Percentiles rank a stretch among this genome's conserved stretches.
These are phyloP conservation scores for Fagopyrum esculentum DNA, from an alignment of 148 eudicot genomes.

Conservation along the genomic window DNA sequence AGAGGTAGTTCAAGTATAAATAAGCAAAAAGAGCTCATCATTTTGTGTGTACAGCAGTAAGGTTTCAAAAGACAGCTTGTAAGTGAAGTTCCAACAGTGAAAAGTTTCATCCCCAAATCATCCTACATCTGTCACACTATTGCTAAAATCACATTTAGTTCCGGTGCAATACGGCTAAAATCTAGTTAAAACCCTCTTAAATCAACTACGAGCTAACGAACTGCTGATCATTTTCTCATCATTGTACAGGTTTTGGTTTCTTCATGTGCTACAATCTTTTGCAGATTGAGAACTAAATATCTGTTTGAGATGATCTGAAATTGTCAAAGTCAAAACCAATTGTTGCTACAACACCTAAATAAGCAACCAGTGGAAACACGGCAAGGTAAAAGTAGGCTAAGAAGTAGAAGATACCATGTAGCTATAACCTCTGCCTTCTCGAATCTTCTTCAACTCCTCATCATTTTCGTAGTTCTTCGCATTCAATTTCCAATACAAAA, in stretches of 20 bases:
- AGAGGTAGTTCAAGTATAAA: no score
- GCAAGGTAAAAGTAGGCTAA: background rate
- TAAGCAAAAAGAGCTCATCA: no score
- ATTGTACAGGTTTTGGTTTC: background rate
- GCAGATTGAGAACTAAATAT: background rate
- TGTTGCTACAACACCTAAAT: background rate
- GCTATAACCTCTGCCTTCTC: conserved; percentile 62
- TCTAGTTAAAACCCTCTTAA: no score
- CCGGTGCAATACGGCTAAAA: no score
- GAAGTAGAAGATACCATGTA: conserved; percentile 41
- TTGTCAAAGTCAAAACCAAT: background rate
- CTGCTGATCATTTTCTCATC: background rate
- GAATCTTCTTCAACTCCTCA: conserved; percentile 61
- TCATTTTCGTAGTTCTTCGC: conserved; percentile 65
- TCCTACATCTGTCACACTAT: no score
- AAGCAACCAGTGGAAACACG: background rate
- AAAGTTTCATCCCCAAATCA: no score
- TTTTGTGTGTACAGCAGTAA: no score
- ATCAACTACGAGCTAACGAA: no score
- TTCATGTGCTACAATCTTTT: no score
- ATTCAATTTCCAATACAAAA: conserved; percentile 67
- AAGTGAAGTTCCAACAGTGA: no score
- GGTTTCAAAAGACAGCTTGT: no score
- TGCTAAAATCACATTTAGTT: no score
- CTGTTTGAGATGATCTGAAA: background rate